Base-by-base conservation (phyloP, 2,329 filamentous ascomycete species). In the Microsporum audouinii region DNA sequence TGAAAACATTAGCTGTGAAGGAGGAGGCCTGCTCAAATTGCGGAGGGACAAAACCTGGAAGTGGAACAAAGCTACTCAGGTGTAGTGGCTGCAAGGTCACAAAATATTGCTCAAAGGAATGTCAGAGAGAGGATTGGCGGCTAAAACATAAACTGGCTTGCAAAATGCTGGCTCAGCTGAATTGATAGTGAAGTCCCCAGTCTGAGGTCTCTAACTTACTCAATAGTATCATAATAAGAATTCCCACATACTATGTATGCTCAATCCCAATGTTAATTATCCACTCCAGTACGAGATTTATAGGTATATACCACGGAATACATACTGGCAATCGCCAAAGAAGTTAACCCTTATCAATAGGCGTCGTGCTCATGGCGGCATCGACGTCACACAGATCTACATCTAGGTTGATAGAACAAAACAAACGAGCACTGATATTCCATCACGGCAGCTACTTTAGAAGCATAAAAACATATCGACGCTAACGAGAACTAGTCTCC, bases 31-130 rank as follows among this genome's bases (percentile, higher is more conserved):
- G 61, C 27, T 62, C 38, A 33, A 60, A 31, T n/a, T 62, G 61
- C 33, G 57, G 45, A 4, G 58, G 53, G 27, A 39, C 12, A 17
- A 33, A n/a, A n/a, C 7, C 27, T 60, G 49, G 41, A 34, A 53
- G 51, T 36, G 45, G 57, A 14, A 47, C 38, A 5, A 49, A 38
- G 34, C 36, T 61, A 14, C 57, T 60, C 6, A 38, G 14, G 17
- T 62, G 61, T 17, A 36, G 57, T 17, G 43, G 58, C 7, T 62
- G 61, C 39, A 60, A 57, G n/a, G 12, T 60, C 10, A 49, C 57
- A 23, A 47, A 60, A 23, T 62, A 62, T 29, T 62, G 61, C 57
- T 60, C 61, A 6, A 59, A 51, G 41, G 39, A 49, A 12, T 62
- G 61, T 33, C 61, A 62, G 27, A 23, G 23, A 12, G 10, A 14